Evolutionary conservation across 139 green algal species (phyloP).

Genomic region (Gonium pectorale): DNA sequence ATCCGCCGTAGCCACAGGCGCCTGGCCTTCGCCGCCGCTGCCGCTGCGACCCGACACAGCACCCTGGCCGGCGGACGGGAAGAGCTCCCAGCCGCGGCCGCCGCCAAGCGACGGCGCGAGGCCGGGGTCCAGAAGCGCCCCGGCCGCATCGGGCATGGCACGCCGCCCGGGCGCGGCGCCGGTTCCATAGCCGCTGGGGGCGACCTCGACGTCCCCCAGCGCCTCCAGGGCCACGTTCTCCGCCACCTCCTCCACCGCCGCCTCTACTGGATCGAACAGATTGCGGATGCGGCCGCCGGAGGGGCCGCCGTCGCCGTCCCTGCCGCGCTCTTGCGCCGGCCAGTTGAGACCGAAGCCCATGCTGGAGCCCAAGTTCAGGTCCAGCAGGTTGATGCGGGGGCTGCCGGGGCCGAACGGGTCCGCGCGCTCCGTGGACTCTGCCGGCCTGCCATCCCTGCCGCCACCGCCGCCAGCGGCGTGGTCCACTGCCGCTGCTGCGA

Average conservation of each 20-base stretch:
- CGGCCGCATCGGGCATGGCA: too few relatives aligned
- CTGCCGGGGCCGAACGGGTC: too few relatives aligned
- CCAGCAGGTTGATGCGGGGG: not conserved
- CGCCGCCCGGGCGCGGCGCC: too few relatives aligned
- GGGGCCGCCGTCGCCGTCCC: too few relatives aligned
- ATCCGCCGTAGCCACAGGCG: not conserved
- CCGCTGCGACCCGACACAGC: not conserved
- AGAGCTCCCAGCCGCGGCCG: slow-evolving; percentile 36
- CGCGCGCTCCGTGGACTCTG: too few relatives aligned
- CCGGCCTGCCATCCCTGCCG: too few relatives aligned
- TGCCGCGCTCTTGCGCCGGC: not conserved
- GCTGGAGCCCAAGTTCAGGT: not conserved
- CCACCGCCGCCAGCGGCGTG: too few relatives aligned
- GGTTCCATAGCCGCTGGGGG: too few relatives aligned
- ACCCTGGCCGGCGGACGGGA: not conserved
- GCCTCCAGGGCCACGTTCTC: slow-evolving; percentile 25
- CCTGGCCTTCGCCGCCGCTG: not conserved
- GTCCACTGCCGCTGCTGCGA: not conserved
- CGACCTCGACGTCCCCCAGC: not conserved
- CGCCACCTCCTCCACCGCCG: slow-evolving; percentile 29
- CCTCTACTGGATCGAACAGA: slow-evolving; percentile 8
- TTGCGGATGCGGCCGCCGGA: too few relatives aligned
- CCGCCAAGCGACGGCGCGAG: too few relatives aligned
- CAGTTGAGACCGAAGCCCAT: not conserved
- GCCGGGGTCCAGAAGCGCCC: too few relatives aligned